Conservation (phyloP, 495 filamentous ascomycete genomes). For the Paragyromitra xinjiangensis region DNA sequence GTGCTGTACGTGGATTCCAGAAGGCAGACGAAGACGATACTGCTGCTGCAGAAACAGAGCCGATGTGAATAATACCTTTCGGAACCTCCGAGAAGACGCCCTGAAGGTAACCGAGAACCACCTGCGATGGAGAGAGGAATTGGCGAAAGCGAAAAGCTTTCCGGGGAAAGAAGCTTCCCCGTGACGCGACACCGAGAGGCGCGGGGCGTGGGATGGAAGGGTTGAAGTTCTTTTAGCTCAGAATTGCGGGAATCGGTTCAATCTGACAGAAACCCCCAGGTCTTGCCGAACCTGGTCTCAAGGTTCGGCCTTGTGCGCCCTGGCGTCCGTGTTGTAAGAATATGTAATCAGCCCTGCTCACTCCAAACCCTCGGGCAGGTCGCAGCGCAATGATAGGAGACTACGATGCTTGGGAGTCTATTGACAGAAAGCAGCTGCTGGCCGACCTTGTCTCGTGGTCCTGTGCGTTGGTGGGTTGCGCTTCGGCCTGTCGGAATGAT, state of each 20-base stretch:
- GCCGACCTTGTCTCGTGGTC: constrained; percentile 27
- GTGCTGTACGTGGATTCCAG: constrained; percentile 31
- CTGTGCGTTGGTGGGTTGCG: constrained; percentile 43
- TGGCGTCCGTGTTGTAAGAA: constrained; percentile 12
- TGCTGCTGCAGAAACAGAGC: constrained; percentile 1
- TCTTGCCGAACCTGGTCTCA: constrained; percentile 33
- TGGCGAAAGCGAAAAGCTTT: constrained; percentile 18
- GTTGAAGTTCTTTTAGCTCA: constrained; percentile 27
- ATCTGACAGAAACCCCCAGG: constrained; percentile 34
- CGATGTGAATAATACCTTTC: constrained; percentile 5
- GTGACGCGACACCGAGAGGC: constrained; percentile 20
- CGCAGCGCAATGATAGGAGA: constrained; percentile 30
- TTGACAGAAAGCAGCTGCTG: constrained; percentile 7
- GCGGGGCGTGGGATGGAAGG: constrained; percentile 13
- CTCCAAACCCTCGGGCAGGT: not conserved
- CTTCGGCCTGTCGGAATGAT: constrained; percentile 18
- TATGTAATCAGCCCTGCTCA: constrained; percentile 24
- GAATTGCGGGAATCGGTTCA: constrained; percentile 32
- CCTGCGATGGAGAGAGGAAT: not conserved
- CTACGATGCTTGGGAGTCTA: not conserved
- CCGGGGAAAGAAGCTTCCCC: constrained; percentile 24
- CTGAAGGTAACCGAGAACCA: not conserved
- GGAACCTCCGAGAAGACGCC: not conserved
- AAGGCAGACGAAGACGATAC: constrained; percentile 19
- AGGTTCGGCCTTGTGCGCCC: constrained; percentile 19